These are phyloP conservation scores for Mollisiaceae sp. DNA, from an alignment of 2,329 filamentous ascomycete species.

Conservation along the genomic window DNA sequence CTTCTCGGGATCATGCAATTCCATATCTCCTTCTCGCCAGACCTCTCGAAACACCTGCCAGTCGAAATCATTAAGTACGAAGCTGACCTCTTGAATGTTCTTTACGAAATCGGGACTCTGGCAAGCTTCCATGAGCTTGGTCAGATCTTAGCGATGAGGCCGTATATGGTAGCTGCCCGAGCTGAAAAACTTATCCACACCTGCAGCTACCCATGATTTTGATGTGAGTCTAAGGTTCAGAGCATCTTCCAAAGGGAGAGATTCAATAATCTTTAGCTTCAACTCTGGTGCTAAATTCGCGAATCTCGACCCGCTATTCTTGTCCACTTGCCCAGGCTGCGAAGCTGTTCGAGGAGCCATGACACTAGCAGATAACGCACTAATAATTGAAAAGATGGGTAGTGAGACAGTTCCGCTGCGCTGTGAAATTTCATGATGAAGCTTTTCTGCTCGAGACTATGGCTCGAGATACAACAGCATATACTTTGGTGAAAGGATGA, in stretches of 20 bases:
- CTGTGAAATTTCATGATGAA: too few relatives aligned
- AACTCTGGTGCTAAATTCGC: conserved; percentile 17
- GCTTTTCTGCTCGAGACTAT: too few relatives aligned
- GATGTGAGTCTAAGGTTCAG: conserved; percentile 20
- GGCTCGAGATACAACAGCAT: too few relatives aligned
- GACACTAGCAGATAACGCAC: not conserved
- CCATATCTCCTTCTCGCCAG: not conserved
- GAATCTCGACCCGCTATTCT: not conserved
- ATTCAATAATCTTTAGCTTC: conserved; percentile 20
- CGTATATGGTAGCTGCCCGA: conserved; percentile 13
- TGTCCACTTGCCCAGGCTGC: conserved; percentile 3
- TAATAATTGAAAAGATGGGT: too few relatives aligned
- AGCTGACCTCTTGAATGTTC: not conserved
- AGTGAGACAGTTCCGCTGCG: too few relatives aligned
- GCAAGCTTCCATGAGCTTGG: conserved; percentile 2
- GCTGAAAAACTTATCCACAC: conserved; percentile 14
- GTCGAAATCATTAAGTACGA: not conserved
- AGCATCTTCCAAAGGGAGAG: conserved; percentile 16
- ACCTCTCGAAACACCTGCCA: not conserved
- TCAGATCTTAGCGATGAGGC: conserved; percentile 18
- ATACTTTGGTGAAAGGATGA: too few relatives aligned
- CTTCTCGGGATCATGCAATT: not conserved
- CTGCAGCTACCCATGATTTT: conserved; percentile 19
- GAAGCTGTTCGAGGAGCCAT: not conserved
- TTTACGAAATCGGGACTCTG: not conserved